Percentiles rank a stretch among this genome's conserved stretches.
phyloP scores from a whole-genome alignment of 2,329 filamentous ascomycete genomes.

The Cordyceps farinosa region DNA sequence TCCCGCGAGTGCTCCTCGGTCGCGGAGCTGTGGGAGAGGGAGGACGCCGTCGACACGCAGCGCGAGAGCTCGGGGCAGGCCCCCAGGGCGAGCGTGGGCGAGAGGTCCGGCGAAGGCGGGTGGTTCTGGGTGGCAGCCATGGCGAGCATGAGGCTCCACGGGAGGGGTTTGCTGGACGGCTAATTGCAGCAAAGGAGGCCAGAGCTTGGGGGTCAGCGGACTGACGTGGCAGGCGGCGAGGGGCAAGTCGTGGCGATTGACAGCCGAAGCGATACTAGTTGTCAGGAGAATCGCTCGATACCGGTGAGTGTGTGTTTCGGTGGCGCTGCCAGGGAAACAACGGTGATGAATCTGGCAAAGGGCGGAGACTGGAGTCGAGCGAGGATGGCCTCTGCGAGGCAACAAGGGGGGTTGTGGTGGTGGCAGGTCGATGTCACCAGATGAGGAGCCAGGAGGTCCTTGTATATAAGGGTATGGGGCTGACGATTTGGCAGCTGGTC shows the following conservation, averaged over 20 bases:
- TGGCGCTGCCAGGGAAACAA: neutral
- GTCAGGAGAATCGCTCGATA: neutral
- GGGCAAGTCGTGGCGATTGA: neutral
- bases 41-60: conserved; percentile 60
- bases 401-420: conserved; percentile 2
- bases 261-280: neutral
- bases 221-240: neutral
- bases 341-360: neutral
- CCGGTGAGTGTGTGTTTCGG: neutral
- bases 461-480: conserved; percentile 6
- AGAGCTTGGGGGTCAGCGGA: neutral
- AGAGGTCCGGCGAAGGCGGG: conserved; percentile 63
- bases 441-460: conserved; percentile 14
- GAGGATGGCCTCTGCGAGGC: neutral
- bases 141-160: neutral
- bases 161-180: neutral
- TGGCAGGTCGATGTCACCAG: conserved; percentile 10
- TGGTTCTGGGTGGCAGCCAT: conserved; percentile 33
- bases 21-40: conserved; percentile 54
- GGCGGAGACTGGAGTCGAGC: neutral
- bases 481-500: neutral
- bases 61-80: conserved; percentile 58
- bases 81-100: conserved; percentile 61
- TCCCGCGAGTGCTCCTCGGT: conserved; percentile 48
- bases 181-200: neutral